A percentile compares a stretch with the other conserved stretches of the same genome.
Evolutionary conservation across 1,284 basidiomycete species (phyloP).

Genomic region (Cutaneotrichosporon dermatis): DNA sequence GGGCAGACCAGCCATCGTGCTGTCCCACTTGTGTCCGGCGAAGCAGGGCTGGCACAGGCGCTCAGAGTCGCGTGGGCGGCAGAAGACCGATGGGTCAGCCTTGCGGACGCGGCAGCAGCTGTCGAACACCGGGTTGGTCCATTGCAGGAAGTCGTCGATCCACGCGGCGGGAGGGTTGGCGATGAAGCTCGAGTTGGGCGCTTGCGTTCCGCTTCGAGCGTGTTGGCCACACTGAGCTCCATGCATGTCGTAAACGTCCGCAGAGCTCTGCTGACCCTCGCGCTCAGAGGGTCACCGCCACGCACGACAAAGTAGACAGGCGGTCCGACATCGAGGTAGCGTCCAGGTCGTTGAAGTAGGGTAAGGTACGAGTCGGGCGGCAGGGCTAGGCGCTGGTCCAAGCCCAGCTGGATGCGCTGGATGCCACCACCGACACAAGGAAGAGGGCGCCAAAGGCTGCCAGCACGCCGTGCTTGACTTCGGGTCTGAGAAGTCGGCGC

Average conservation of each 20-base stretch:
- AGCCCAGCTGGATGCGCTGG: conserved; percentile 82
- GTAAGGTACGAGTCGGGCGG: conserved; percentile 85
- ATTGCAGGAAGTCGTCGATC: conserved; percentile 91
- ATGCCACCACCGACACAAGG: conserved; percentile 78
- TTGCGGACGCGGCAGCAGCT: conserved; percentile 87
- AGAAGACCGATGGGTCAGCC: conserved; percentile 70
- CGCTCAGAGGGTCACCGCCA: conserved; percentile 63
- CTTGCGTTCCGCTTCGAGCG: conserved; percentile 86
- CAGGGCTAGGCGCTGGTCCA: conserved; percentile 87
- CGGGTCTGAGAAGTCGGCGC: conserved; percentile 72
- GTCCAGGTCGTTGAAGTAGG: conserved; percentile 87
- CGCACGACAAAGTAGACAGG: conserved; percentile 89
- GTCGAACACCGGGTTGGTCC: conserved; percentile 84
- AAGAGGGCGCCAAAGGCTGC: conserved; percentile 72
- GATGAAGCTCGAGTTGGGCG: conserved; percentile 77
- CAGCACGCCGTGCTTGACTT: conserved; percentile 72
- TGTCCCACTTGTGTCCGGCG: conserved; percentile 76
- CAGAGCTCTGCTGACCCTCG: conserved; percentile 76
- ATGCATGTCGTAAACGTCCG: conserved; percentile 92
- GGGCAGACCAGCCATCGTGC: conserved; percentile 89
- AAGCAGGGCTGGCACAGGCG: conserved; percentile 79
- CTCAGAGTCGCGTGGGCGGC: conserved; percentile 63
- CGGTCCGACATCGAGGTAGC: conserved; percentile 87
- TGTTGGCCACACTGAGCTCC: conserved; percentile 76
- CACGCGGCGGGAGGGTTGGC: conserved; percentile 85